Percentiles rank a stretch among this genome's conserved stretches.
Evolutionary conservation across 345 rosid species (phyloP).

Genomic region (Zanthoxylum bungeanum): DNA sequence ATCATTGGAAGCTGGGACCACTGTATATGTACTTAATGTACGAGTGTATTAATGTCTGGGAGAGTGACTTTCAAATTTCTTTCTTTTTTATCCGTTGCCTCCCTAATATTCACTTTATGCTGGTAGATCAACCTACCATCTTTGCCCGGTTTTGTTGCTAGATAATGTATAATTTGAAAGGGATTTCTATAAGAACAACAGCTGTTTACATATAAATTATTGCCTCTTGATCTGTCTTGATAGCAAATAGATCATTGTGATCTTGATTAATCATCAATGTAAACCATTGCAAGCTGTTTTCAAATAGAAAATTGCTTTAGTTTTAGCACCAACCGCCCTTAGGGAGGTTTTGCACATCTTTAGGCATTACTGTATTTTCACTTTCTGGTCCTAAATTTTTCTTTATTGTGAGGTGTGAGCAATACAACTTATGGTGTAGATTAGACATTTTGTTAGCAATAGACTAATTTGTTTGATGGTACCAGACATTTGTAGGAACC

Average conservation of each 20-base stretch:
- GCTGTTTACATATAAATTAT: not conserved
- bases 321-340: not conserved
- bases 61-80: not conserved
- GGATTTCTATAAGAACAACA: not conserved
- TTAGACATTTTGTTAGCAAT: slow-evolving; percentile 12
- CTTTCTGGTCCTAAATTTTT: not conserved
- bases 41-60: not conserved
- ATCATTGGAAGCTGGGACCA: not conserved
- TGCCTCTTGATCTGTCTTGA: not conserved
- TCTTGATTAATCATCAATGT: slow-evolving; percentile 2
- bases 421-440: slow-evolving; percentile 8
- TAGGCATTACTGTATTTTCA: not conserved
- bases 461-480: slow-evolving; percentile 42
- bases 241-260: not conserved
- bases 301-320: not conserved
- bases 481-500: slow-evolving; percentile 98
- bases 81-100: not conserved
- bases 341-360: not conserved
- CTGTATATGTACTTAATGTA: not conserved
- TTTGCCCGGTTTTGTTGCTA: not conserved
- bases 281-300: not conserved
- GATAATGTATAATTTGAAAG: not conserved
- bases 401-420: not conserved
- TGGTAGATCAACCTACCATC: not conserved
- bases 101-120: not conserved